These are phyloP conservation scores for Lenzites betulinus DNA, from an alignment of 768 basidiomycete genomes.

Conservation along the genomic window DNA sequence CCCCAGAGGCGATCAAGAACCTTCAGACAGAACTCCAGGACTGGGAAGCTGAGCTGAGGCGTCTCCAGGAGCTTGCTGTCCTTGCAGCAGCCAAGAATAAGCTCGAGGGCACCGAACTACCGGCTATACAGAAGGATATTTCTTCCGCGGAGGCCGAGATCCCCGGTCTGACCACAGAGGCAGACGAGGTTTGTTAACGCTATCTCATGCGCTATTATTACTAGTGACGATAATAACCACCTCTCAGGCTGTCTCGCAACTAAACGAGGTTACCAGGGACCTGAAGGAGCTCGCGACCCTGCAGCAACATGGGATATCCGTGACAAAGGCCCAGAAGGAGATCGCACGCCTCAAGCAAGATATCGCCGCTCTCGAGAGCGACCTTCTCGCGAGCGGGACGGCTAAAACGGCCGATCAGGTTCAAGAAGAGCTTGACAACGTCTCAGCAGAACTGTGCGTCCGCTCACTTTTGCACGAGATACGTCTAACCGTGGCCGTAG, in stretches of 20 bases:
- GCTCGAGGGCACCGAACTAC: constrained; percentile 63
- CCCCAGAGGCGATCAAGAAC: constrained; percentile 47
- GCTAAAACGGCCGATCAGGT: constrained; percentile 85
- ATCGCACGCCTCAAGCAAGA: constrained; percentile 62
- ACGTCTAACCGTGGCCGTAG: constrained; percentile 39
- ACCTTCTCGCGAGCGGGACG: constrained; percentile 72
- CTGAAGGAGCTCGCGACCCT: constrained; percentile 60
- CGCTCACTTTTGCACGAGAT: neutral
- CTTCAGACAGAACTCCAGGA: constrained; percentile 48
- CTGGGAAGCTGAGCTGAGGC: constrained; percentile 63
- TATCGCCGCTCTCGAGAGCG: constrained; percentile 61
- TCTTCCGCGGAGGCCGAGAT: constrained; percentile 56
- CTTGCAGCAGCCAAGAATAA: constrained; percentile 54
- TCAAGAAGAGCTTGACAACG: constrained; percentile 68
- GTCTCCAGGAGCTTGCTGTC: constrained; percentile 61
- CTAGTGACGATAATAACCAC: constrained; percentile 8
- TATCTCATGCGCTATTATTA: neutral
- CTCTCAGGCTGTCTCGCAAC: constrained; percentile 50
- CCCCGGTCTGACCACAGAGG: constrained; percentile 50
- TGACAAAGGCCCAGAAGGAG: constrained; percentile 62
- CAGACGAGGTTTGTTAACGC: constrained; percentile 57
- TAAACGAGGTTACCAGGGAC: constrained; percentile 57
- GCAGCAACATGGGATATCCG: constrained; percentile 60
- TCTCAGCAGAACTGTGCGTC: constrained; percentile 67
- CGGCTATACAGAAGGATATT: constrained; percentile 63